phyloP scores from a whole-genome alignment of 345 rosid species.

The Punica granatum region DNA sequence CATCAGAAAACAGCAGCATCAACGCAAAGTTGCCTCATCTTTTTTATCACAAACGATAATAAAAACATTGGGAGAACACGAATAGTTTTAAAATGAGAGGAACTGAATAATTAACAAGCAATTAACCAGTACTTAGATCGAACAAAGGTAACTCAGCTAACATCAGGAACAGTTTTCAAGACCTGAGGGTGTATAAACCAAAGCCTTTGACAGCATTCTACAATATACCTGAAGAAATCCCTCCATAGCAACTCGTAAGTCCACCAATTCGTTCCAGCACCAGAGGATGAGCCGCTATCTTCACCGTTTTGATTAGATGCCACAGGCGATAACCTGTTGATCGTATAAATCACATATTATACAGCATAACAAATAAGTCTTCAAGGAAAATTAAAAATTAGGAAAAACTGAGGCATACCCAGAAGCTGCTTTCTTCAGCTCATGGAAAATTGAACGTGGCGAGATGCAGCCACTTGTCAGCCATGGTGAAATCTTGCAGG shows the following conservation, averaged over 20 bases:
- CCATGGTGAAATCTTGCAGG: constrained; percentile 95
- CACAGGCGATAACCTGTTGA: neutral
- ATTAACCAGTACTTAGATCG: neutral
- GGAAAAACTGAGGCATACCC: constrained; percentile 21
- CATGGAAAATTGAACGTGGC: constrained; percentile 78
- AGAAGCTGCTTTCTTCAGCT: constrained; percentile 59
- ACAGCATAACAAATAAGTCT: neutral
- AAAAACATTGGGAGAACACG: neutral
- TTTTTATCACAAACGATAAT: neutral
- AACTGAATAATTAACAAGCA: neutral
- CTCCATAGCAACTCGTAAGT: constrained; percentile 88
- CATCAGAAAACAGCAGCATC: neutral
- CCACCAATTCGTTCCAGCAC: constrained; percentile 68
- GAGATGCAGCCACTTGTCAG: constrained; percentile 79
- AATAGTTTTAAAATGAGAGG: neutral
- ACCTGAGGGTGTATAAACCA: neutral
- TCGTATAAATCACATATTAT: neutral
- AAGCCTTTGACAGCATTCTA: neutral
- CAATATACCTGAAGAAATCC: constrained; percentile 81
- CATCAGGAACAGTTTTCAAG: neutral
- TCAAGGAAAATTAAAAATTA: neutral
- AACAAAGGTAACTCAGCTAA: neutral
- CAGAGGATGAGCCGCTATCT: constrained; percentile 23
- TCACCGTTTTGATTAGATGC: constrained; percentile 23
- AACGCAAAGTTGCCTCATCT: neutral